phyloP scores from a whole-genome alignment of 495 filamentous ascomycete genomes.

The Daldinia childiae region DNA sequence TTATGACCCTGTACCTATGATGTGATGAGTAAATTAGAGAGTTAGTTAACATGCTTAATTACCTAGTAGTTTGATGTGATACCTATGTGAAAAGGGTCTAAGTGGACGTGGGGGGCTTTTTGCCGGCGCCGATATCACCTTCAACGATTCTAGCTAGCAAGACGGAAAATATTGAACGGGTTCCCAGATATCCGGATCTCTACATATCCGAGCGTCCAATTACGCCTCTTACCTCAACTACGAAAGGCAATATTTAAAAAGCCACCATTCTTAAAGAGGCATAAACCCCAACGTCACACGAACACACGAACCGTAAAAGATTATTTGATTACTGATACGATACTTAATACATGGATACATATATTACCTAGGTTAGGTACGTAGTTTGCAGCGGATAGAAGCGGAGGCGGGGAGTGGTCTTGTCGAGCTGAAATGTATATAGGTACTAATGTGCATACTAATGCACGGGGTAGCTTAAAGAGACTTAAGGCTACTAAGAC shows the following conservation, averaged over 20 bases:
- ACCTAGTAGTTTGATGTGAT: background rate
- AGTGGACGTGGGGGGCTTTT: slow-evolving; percentile 2
- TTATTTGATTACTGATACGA: slow-evolving; percentile 42
- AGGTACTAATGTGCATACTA: background rate
- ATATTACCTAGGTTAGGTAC: background rate
- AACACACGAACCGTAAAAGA: slow-evolving; percentile 8
- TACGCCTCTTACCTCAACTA: slow-evolving; percentile 11
- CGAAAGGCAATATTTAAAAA: slow-evolving; percentile 31
- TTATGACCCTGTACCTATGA: background rate
- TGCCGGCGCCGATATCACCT: background rate
- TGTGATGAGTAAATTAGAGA: background rate
- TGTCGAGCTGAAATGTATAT: slow-evolving; percentile 5
- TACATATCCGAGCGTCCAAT: slow-evolving; percentile 33
- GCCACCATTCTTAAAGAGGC: slow-evolving; percentile 32
- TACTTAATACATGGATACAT: background rate
- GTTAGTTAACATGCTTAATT: background rate
- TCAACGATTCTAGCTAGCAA: background rate
- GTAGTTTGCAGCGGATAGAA: background rate
- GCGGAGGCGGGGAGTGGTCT: background rate
- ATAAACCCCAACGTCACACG: slow-evolving; percentile 17
- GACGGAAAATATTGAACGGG: slow-evolving; percentile 39
- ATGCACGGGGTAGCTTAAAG: background rate
- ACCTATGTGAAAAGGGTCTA: background rate
- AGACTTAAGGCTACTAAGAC: too few relatives aligned
- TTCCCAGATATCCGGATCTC: slow-evolving; percentile 34